Conservation (phyloP, 2,329 filamentous ascomycete genomes). For the Aspergillus persii region DNA sequence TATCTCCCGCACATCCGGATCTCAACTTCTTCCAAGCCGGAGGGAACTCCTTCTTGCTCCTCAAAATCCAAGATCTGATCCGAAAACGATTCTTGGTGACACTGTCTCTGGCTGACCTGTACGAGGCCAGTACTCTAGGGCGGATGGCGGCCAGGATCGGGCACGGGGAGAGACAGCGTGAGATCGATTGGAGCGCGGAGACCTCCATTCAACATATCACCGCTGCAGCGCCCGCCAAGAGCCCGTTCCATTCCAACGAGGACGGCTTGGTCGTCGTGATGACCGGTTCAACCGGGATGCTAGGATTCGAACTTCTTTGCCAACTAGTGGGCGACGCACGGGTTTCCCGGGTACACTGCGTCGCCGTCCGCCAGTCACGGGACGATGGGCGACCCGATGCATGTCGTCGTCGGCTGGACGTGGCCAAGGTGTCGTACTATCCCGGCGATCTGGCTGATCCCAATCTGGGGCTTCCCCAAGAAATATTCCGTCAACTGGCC, state of each 20-base stretch:
- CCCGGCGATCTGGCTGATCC: neutral
- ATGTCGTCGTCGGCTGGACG: neutral
- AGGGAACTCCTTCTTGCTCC: constrained; percentile 1
- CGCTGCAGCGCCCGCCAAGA: neutral
- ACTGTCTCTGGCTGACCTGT: neutral
- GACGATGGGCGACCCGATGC: neutral
- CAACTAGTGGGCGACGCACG: neutral
- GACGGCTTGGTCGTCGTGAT: neutral
- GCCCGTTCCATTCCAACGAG: neutral
- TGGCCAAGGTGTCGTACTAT: neutral
- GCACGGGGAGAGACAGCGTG: neutral
- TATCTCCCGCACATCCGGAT: neutral
- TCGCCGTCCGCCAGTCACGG: neutral
- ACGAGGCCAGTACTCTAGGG: neutral
- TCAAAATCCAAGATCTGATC: neutral
- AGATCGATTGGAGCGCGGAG: neutral
- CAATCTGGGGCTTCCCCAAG: neutral
- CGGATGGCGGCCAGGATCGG: neutral
- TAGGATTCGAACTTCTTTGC: neutral
- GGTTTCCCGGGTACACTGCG: neutral
- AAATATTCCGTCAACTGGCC: neutral
- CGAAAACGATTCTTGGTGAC: neutral
- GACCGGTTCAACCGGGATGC: neutral
- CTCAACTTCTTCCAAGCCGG: neutral
- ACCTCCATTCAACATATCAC: neutral